Base-by-base conservation (phyloP, 2,329 filamentous ascomycete species). In the Akanthomyces lecanii region DNA sequence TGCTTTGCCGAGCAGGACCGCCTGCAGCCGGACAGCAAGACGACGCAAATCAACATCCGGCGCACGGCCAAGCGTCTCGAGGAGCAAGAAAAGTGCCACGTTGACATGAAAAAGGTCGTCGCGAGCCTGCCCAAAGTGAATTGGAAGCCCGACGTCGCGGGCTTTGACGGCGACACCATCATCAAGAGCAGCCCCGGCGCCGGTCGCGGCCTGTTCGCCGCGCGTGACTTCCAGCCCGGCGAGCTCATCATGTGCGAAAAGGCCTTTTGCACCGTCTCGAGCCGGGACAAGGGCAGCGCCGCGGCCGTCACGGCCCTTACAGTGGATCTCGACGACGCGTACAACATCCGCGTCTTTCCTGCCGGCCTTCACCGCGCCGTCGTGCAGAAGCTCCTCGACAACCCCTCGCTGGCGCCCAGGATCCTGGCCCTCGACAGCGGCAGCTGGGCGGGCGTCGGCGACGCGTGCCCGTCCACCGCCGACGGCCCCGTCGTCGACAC, bases 121-220 rank as follows among this genome's bases (percentile, higher is more conserved):
- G 54, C 61, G 21, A 66, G 58, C 11, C 51, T 76, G 1, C 66
- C 70, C 0, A 70, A 64, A n/a, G 47, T 61, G 0, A 70, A 72
- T 10, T 72, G 74, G 1, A 66, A 73, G 0, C 66, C 69, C 0
- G 73, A 76, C 18, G 64, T 65, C 1, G 74, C 74, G 2, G 71
- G 67, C 6, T 75, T 72, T 30, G 33, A 65, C 2, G 62, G 66
- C 1, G 23, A 69, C 18, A 75, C 71, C 0, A 67, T 68, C n/a
- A 61, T 76, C 18, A 68, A 66, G 28, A 33, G 66, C 0, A 75
- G 70, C 23, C 62, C 62, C 0, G 68, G 68, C 5, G 61, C 69
- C 18, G 77, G 77, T 1, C 70, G 73, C 0, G 77, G 77, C 1
- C 64, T 79, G 0, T 79, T 79, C 48, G 72, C 75, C 1, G 72